Evolutionary conservation across 2,329 filamentous ascomycete genomes (phyloP).

Genomic region (Amphichorda felina): DNA sequence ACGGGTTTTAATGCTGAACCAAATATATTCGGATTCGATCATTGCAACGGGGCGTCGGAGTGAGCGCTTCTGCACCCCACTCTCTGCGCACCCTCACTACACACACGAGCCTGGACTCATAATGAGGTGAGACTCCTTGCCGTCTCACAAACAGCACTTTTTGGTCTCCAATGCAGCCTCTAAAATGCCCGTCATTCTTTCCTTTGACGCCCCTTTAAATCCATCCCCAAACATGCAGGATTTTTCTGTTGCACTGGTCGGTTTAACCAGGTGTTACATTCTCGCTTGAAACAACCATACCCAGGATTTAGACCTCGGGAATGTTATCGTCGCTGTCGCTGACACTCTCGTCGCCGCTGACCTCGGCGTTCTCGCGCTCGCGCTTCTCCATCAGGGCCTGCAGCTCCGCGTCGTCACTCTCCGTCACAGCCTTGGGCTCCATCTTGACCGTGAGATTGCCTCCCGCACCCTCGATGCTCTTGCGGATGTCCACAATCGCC

Average conservation of each 20-base stretch:
- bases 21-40: no score
- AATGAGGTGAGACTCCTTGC: background rate
- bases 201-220: background rate
- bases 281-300: no score
- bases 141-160: background rate
- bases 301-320: constrained; percentile 26
- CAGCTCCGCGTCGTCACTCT: constrained; percentile 94
- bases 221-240: background rate
- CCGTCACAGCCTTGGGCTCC: constrained; percentile 97
- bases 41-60: no score
- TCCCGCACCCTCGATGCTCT: constrained; percentile 64
- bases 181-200: background rate
- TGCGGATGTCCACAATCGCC: constrained; percentile 78
- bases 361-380: constrained; percentile 93
- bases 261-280: background rate
- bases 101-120: no score
- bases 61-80: no score
- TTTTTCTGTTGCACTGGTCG: background rate
- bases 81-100: no score
- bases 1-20: no score
- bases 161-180: background rate
- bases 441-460: constrained; percentile 88
- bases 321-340: constrained; percentile 87
- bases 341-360: constrained; percentile 93
- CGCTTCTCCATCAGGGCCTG: constrained; percentile 99